These are phyloP conservation scores for Mrakia gelida DNA, from an alignment of 768 basidiomycete species.

Conservation along the genomic window DNA sequence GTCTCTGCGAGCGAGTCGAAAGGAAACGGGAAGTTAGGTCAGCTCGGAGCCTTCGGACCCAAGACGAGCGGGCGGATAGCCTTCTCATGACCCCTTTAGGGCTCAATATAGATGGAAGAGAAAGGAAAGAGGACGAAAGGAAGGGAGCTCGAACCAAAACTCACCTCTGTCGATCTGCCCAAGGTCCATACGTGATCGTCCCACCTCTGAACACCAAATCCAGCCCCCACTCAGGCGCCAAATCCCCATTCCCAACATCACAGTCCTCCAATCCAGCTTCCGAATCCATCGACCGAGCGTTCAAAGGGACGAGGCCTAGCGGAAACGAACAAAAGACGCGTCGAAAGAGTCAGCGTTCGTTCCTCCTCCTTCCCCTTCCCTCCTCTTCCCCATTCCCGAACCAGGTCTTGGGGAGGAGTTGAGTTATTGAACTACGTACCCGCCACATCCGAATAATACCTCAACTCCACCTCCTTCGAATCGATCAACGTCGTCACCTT, in stretches of 20 bases:
- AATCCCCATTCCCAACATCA: slow-evolving; percentile 80
- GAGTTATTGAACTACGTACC: slow-evolving; percentile 49
- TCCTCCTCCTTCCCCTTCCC: background rate
- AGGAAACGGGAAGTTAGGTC: background rate
- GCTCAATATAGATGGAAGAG: background rate
- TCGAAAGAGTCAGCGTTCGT: background rate
- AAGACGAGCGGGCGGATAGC: too few species aligned
- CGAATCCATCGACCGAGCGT: slow-evolving; percentile 20
- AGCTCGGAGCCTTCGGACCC: background rate
- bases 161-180: slow-evolving; percentile 91
- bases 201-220: slow-evolving; percentile 77
- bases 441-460: slow-evolving; percentile 80
- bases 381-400: background rate
- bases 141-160: slow-evolving; percentile 8
- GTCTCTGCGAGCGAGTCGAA: slow-evolving; percentile 48
- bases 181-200: slow-evolving; percentile 79
- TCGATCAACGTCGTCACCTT: slow-evolving; percentile 79
- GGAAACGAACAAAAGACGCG: background rate
- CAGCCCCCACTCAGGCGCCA: slow-evolving; percentile 88
- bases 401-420: background rate
- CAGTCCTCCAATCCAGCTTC: slow-evolving; percentile 38
- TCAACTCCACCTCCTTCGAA: slow-evolving; percentile 67
- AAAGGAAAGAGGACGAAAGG: background rate
- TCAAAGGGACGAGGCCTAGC: slow-evolving; percentile 5
- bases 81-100: too few species aligned